Evolutionary conservation across 2,329 filamentous ascomycete species (phyloP).

Genomic region (Ascocoryne sarcoides): DNA sequence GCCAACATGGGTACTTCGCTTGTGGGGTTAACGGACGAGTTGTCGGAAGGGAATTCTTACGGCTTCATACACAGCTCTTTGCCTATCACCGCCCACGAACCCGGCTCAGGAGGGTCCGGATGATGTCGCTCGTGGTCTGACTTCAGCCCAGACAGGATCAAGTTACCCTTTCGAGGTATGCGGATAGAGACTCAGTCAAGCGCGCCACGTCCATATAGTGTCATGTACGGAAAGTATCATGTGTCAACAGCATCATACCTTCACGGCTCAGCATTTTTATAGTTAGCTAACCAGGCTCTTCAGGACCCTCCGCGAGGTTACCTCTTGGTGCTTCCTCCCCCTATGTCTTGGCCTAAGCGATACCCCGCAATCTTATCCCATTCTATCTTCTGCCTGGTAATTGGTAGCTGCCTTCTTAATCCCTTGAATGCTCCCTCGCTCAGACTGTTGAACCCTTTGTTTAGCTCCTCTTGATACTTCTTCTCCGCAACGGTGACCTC

Average conservation of each 20-base stretch:
- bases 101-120: background rate
- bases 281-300: background rate
- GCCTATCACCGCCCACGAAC: no score
- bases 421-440: constrained; percentile 95
- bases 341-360: constrained; percentile 72
- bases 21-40: no score
- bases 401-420: constrained; percentile 82
- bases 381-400: constrained; percentile 97
- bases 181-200: no score
- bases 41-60: no score
- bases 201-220: no score
- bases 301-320: constrained; percentile 25
- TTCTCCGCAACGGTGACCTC: constrained; percentile 75
- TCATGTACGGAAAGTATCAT: no score
- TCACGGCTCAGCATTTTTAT: background rate
- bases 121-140: background rate
- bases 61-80: no score
- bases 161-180: no score
- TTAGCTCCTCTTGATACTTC: constrained; percentile 93
- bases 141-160: background rate
- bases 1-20: background rate
- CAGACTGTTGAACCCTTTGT: constrained; percentile 77
- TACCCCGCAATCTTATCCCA: constrained; percentile 98
- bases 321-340: constrained; percentile 52
- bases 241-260: background rate